phyloP scores from a whole-genome alignment of 768 basidiomycete genomes.

The Serendipita sp. region DNA sequence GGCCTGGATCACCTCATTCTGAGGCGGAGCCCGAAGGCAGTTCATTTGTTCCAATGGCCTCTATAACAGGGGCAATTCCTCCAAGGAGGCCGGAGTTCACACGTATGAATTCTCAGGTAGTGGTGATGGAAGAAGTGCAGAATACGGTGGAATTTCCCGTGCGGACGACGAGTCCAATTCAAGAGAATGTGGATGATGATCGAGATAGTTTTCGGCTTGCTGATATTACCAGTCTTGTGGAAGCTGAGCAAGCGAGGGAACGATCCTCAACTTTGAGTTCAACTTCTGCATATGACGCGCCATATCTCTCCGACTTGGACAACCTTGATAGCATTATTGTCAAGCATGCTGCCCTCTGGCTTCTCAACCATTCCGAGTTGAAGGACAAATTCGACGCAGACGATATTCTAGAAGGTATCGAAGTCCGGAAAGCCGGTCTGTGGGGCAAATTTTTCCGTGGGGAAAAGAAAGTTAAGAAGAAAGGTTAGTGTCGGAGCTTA shows the following conservation, averaged over 20 bases:
- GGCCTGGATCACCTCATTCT: background rate
- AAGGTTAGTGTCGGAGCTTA: conserved; percentile 31
- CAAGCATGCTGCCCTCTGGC: conserved; percentile 78
- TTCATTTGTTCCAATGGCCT: background rate
- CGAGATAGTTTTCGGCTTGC: conserved; percentile 80
- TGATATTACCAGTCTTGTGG: conserved; percentile 84
- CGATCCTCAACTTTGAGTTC: conserved; percentile 29
- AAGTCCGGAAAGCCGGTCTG: conserved; percentile 85
- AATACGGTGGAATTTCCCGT: background rate
- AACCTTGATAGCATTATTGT: conserved; percentile 77
- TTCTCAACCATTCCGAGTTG: conserved; percentile 60
- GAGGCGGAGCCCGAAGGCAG: background rate
- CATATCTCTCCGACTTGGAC: conserved; percentile 70
- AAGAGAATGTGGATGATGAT: conserved; percentile 18
- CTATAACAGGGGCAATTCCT: background rate
- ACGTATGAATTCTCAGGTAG: conserved; percentile 1
- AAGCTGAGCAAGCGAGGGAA: conserved; percentile 41
- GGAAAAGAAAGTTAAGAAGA: conserved; percentile 60
- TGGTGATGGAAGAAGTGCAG: conserved; percentile 4
- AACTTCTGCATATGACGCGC: conserved; percentile 22
- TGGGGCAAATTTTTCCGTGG: conserved; percentile 90
- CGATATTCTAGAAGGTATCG: conserved; percentile 83
- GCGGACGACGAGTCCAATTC: background rate
- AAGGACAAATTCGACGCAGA: conserved; percentile 78
- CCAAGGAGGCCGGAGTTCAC: background rate